These are phyloP conservation scores for Triticum turgidum DNA, from an alignment of 176 grass and related monocot species.

Conservation along the genomic window DNA sequence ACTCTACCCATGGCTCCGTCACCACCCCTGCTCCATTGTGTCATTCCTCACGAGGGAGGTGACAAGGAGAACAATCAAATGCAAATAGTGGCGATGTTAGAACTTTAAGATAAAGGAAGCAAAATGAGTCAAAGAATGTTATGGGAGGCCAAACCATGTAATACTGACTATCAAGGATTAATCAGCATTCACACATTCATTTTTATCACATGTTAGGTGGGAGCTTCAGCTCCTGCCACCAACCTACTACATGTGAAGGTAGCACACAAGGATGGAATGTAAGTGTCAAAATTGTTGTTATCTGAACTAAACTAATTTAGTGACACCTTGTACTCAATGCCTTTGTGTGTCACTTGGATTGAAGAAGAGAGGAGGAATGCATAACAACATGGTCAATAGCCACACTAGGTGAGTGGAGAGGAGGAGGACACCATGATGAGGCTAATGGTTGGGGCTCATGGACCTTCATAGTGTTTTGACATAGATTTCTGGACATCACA, in stretches of 20 bases:
- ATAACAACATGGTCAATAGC: background rate
- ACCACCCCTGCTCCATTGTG: background rate
- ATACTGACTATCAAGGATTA: background rate
- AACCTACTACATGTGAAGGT: background rate
- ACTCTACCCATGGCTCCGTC: background rate
- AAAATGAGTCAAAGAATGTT: too few species aligned
- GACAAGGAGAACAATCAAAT: background rate
- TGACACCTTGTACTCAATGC: background rate
- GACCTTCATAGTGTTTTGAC: background rate
- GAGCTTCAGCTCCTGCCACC: too few species aligned
- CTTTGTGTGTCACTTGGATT: background rate
- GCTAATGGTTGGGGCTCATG: background rate
- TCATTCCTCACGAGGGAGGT: background rate
- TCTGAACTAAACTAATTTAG: background rate
- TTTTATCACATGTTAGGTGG: too few species aligned
- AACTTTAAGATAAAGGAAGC: background rate
- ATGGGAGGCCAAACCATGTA: background rate
- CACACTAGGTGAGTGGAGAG: background rate
- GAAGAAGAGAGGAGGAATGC: background rate
- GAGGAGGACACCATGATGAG: background rate
- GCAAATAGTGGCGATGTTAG: background rate
- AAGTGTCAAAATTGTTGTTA: background rate
- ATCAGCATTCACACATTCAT: background rate
- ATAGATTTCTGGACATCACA: background rate
- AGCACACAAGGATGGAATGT: background rate